Percentiles rank a stretch among this genome's conserved stretches.
Evolutionary conservation across 148 eudicot genomes (phyloP).

Genomic region (Persicaria maculosa): DNA sequence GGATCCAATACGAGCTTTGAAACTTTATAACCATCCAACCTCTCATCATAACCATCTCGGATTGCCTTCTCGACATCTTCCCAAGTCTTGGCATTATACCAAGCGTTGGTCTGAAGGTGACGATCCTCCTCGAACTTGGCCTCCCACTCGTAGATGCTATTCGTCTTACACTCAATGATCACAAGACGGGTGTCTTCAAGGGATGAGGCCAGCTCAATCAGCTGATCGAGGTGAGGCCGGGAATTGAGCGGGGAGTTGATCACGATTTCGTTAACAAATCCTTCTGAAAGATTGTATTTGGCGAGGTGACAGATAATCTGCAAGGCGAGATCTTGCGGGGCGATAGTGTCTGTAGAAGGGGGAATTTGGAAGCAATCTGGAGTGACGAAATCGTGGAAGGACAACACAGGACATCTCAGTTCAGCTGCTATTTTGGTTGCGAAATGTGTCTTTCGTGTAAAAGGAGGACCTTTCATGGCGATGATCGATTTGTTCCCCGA

Average conservation of each 20-base stretch:
- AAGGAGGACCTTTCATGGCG: not conserved
- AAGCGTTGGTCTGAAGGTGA: no score
- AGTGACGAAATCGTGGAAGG: not conserved
- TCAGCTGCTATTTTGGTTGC: not conserved
- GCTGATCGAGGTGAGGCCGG: conserved; percentile 1
- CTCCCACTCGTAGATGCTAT: not conserved
- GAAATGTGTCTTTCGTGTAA: not conserved
- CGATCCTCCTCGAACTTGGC: not conserved
- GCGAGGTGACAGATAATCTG: no score
- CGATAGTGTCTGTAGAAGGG: no score
- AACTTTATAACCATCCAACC: no score
- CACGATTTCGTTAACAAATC: not conserved
- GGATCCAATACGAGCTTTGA: no score
- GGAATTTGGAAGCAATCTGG: not conserved
- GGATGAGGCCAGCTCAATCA: not conserved
- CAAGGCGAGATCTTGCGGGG: no score
- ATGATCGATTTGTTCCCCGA: not conserved
- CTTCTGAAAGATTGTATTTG: not conserved
- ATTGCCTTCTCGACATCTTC: no score
- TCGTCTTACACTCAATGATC: not conserved
- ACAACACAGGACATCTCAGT: not conserved
- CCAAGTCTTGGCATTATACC: no score
- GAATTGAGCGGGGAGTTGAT: not conserved
- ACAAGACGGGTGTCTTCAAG: not conserved
- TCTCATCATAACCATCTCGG: no score